Percentiles rank a stretch among this genome's conserved stretches.
Conservation (phyloP, 2,329 filamentous ascomycete genomes). For the Aspergillus quadrilineatus region DNA sequence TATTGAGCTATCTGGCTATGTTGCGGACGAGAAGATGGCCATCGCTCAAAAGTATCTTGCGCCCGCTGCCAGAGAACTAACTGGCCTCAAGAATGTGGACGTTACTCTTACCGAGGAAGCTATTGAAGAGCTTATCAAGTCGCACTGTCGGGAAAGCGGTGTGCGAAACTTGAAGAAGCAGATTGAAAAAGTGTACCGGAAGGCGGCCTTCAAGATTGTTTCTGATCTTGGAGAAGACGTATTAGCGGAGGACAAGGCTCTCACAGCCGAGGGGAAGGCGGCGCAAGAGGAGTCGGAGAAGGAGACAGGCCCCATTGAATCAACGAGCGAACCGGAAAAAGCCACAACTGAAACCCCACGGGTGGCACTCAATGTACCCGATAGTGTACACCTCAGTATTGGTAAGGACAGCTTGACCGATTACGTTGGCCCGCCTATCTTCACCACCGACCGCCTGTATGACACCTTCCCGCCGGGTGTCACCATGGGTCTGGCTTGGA, state of each 20-base stretch:
- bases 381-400: constrained; percentile 81
- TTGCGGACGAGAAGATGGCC: constrained; percentile 97
- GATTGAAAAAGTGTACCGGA: constrained; percentile 98
- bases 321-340: constrained; percentile 47
- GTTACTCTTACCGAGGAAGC: constrained; percentile 84
- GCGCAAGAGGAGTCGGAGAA: constrained; percentile 61
- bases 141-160: constrained; percentile 94
- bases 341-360: constrained; percentile 61
- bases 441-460: constrained; percentile 93
- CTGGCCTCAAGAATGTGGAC: constrained; percentile 84
- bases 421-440: constrained; percentile 93
- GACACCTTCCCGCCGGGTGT: constrained; percentile 91
- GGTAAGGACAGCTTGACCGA: constrained; percentile 89
- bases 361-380: constrained; percentile 77
- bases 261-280: constrained; percentile 82
- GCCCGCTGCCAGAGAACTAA: constrained; percentile 90
- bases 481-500: constrained; percentile 97
- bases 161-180: constrained; percentile 99
- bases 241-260: constrained; percentile 73
- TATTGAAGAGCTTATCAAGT: constrained; percentile 96
- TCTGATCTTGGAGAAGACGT: constrained; percentile 86
- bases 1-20: constrained; percentile 93
- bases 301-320: constrained; percentile 61
- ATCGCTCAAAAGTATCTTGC: constrained; percentile 92
- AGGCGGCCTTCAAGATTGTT: constrained; percentile 95